Evolutionary conservation across 306 rosid genomes (phyloP).

Genomic region (Trichosanthes cucumerina): DNA sequence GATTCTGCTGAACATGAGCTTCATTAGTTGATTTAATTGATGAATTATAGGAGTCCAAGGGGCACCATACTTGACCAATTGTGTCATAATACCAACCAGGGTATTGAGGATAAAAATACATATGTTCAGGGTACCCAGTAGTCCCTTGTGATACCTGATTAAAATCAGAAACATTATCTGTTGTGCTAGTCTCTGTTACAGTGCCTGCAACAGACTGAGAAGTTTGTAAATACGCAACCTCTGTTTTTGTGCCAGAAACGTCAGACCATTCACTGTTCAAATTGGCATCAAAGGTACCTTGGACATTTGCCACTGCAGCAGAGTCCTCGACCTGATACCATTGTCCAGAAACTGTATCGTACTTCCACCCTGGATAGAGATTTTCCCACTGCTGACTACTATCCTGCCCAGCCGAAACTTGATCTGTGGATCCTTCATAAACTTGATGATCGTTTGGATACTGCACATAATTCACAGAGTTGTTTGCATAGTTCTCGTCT

Average conservation of each 20-base stretch:
- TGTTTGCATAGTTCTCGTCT: constrained; percentile 21
- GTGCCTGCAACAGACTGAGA: constrained; percentile 38
- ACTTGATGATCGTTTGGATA: constrained; percentile 35
- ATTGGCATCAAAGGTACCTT: constrained; percentile 23
- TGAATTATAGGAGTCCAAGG: constrained; percentile 45
- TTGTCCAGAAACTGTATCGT: constrained; percentile 44
- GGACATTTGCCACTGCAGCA: constrained; percentile 21
- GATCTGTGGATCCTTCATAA: constrained; percentile 29
- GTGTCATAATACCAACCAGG: constrained; percentile 84
- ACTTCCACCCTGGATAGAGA: constrained; percentile 82
- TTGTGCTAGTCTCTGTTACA: constrained; percentile 40
- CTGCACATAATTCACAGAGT: constrained; percentile 24
- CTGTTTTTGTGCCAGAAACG: constrained; percentile 29
- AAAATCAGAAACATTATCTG: constrained; percentile 33
- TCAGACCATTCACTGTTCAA: constrained; percentile 27
- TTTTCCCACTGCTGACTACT: constrained; percentile 59
- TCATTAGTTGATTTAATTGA: constrained; percentile 34
- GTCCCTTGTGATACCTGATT: constrained; percentile 44
- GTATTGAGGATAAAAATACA: constrained; percentile 68
- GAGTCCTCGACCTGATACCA: constrained; percentile 63
- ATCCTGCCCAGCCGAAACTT: constrained; percentile 35
- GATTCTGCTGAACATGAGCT: constrained; percentile 28
- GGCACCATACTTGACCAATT: constrained; percentile 53
- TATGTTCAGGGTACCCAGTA: constrained; percentile 66
- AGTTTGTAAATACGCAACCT: constrained; percentile 38